Evolutionary conservation across 306 rosid species (phyloP), one percentile per base, ranked within the genome.

Genomic region (Macrotyloma uniflorum): DNA sequence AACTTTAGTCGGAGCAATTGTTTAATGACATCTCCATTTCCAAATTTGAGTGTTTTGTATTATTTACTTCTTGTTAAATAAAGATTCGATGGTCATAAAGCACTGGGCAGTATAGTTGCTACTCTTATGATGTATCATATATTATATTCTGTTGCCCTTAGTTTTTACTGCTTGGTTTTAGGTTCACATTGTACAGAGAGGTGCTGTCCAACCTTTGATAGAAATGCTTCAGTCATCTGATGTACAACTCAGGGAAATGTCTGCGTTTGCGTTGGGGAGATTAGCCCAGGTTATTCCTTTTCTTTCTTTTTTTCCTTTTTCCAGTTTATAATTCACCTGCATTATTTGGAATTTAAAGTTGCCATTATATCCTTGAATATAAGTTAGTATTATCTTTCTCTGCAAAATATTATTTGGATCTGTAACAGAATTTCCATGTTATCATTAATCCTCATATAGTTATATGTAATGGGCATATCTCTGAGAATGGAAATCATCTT

Each of bases 221-320:
- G 97, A 95, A 86, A 95, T 95, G 99, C 99, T 95, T 78, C 97
- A 91, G 70, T 95, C 99, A 64, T 83, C 97, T 23, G 99, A 95
- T 63, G 87, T 95, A 19, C 99, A 95, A 72, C 92, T 95, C 66
- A 90, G 91, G 80, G 99, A 93, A 84, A 95, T 95, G 99, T 89
- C 99, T 51, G 99, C 99, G 81, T 95, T 95, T 86, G 99, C 99
- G 5, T 81, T 95, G 86, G 99, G 99, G 81, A 88, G 99, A 87
- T 85, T 95, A 82, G 99, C 99, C 57, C 98, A 95, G 99, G 99
- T 95, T 67, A 76, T 67, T 54, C 16, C 62, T 20, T 54, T 14
- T 65, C 15, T 57, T 32, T 26, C 2, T 4, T 38, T 38, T 36
- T 36, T 67, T 63, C 18, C 57, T 68, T 18, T 35, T 19, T 71